Evolutionary conservation across 179 eudicot genomes (phyloP).

Genomic region (Heliamphora pulchella): DNA sequence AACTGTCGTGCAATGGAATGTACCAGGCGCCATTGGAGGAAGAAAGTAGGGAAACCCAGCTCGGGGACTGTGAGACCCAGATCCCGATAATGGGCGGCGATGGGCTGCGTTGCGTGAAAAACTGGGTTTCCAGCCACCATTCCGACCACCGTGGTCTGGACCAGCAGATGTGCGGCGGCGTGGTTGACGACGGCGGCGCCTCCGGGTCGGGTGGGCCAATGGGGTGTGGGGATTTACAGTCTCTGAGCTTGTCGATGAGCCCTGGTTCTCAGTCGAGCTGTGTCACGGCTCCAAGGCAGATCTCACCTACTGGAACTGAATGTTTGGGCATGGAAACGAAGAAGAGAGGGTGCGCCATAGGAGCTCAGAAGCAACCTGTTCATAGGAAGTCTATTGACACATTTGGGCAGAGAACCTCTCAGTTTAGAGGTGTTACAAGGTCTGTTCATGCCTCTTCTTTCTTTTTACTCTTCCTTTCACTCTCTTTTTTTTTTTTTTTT

Average conservation of each 20-base stretch:
- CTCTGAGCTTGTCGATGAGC: slow-evolving; percentile 65
- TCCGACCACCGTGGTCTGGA: slow-evolving; percentile 17
- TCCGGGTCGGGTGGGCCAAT: background rate
- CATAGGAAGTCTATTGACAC: slow-evolving; percentile 59
- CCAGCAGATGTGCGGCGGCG: too few relatives aligned
- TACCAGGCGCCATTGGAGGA: slow-evolving; percentile 23
- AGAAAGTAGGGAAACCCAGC: slow-evolving; percentile 15
- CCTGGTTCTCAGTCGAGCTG: slow-evolving; percentile 84
- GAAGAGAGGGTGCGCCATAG: slow-evolving; percentile 42
- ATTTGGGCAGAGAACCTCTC: slow-evolving; percentile 77
- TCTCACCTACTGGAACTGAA: slow-evolving; percentile 28
- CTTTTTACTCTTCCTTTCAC: too few relatives aligned
- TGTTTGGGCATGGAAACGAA: slow-evolving; percentile 24
- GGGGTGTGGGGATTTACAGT: slow-evolving; percentile 46
- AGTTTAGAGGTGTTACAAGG: slow-evolving; percentile 78
- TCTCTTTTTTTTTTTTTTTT: too few relatives aligned
- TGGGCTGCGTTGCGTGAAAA: slow-evolving; percentile 2
- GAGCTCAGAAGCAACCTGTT: slow-evolving; percentile 37
- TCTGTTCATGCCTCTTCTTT: background rate
- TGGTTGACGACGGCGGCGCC: slow-evolving; percentile 17
- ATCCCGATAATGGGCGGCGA: slow-evolving; percentile 18
- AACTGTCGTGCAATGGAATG: slow-evolving; percentile 31
- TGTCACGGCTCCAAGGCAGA: slow-evolving; percentile 40
- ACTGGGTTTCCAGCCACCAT: slow-evolving; percentile 25
- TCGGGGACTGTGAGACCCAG: slow-evolving; percentile 17